Percentiles rank a stretch among this genome's conserved stretches.
Evolutionary conservation across 805 yeast species (phyloP).

Genomic region (Hemisphaericaspora nanyangensis): DNA sequence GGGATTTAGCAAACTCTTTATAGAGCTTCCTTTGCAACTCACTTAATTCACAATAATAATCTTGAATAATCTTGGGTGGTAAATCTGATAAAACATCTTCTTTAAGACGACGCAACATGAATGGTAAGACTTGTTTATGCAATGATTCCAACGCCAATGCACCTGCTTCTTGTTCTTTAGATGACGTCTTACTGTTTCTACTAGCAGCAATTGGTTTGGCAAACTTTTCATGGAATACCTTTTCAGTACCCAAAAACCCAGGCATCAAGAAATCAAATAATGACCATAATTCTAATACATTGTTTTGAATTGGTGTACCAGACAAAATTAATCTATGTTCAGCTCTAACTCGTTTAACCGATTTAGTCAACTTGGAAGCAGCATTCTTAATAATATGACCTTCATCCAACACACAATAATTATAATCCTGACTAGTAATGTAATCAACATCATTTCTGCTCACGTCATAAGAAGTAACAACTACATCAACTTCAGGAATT

Average conservation of each 20-base stretch:
- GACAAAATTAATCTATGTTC: constrained; percentile 88
- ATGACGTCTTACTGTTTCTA: constrained; percentile 79
- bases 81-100: constrained; percentile 94
- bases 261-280: constrained; percentile 98
- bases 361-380: constrained; percentile 78
- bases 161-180: constrained; percentile 95
- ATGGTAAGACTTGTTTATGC: constrained; percentile 95
- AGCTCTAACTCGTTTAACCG: constrained; percentile 79
- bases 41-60: constrained; percentile 93
- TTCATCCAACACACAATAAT: constrained; percentile 94
- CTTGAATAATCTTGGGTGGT: constrained; percentile 98
- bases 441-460: constrained; percentile 84
- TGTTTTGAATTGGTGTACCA: constrained; percentile 98
- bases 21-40: constrained; percentile 85
- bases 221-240: constrained; percentile 87
- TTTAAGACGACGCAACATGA: constrained; percentile 90
- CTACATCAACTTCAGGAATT: constrained; percentile 65
- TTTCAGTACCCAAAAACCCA: constrained; percentile 94
- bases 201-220: constrained; percentile 98
- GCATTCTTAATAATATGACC: constrained; percentile 97
- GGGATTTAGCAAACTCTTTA: constrained; percentile 84
- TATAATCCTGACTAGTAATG: constrained; percentile 62
- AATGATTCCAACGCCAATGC: constrained; percentile 93
- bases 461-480: constrained; percentile 94
- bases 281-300: constrained; percentile 96